phyloP scores from a whole-genome alignment of 106 monocot species.

The Chionographis japonica region DNA sequence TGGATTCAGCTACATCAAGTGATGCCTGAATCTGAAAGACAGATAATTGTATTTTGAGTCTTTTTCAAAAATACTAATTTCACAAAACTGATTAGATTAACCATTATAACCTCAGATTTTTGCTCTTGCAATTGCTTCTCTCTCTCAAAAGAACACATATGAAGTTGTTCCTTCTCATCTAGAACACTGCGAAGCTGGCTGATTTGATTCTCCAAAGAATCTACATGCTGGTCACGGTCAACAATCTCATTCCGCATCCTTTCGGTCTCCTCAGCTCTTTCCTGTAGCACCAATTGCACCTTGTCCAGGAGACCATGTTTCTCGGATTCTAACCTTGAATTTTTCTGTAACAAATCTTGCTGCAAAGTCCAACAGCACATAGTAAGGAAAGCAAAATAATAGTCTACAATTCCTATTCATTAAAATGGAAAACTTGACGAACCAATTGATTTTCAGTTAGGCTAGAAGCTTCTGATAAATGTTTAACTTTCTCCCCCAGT shows the following conservation, averaged over 20 bases:
- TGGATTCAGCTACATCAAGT: conserved; percentile 57
- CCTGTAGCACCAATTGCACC: conserved; percentile 33
- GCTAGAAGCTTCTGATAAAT: conserved; percentile 49
- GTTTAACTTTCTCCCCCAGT: conserved; percentile 45
- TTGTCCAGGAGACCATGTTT: conserved; percentile 46
- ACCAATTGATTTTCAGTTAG: conserved; percentile 63
- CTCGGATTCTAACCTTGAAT: conserved; percentile 59
- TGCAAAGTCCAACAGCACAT: conserved; percentile 35
- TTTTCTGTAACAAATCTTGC: conserved; percentile 54
- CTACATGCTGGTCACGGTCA: conserved; percentile 41
- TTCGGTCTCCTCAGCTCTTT: conserved; percentile 46
- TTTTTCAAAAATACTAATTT: background rate
- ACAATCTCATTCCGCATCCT: conserved; percentile 39
- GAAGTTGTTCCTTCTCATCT: conserved; percentile 67
- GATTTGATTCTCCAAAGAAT: conserved; percentile 54
- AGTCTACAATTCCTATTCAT: conserved; percentile 1
- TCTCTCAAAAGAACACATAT: conserved; percentile 31
- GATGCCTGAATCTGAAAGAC: conserved; percentile 56
- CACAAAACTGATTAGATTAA: conserved; percentile 1
- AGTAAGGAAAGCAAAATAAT: conserved; percentile 3
- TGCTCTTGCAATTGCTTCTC: conserved; percentile 76
- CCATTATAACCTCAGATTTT: conserved; percentile 47
- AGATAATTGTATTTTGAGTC: background rate
- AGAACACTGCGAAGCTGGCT: conserved; percentile 40
- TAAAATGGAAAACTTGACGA: conserved; percentile 12